Evolutionary conservation across 306 rosid species (phyloP).

Genomic region (Vigna hirtella): DNA sequence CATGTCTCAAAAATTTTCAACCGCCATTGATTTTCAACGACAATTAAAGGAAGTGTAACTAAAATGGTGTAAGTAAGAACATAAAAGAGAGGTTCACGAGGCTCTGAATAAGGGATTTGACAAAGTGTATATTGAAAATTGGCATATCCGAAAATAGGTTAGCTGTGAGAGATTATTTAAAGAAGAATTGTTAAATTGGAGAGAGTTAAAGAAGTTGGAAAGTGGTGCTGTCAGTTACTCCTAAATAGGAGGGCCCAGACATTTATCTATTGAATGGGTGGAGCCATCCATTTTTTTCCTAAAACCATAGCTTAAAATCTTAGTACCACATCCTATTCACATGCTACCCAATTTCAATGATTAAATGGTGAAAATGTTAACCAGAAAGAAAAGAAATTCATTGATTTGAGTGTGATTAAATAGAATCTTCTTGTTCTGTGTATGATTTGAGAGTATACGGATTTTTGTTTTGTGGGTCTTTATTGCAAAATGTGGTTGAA

Average conservation of each 20-base stretch:
- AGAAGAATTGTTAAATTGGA: neutral
- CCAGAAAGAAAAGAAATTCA: neutral
- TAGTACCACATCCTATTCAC: neutral
- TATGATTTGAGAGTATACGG: too few relatives aligned
- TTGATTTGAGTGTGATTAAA: neutral
- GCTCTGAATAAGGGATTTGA: neutral
- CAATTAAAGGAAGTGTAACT: neutral
- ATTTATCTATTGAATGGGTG: constrained; percentile 48
- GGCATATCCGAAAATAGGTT: neutral
- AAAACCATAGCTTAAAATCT: neutral
- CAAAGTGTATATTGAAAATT: neutral
- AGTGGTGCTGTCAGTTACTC: constrained; percentile 8
- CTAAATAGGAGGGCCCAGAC: constrained; percentile 31
- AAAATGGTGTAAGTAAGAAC: neutral
- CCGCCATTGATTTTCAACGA: too few relatives aligned
- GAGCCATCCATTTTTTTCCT: constrained; percentile 40
- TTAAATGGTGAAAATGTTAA: neutral
- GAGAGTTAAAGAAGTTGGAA: neutral
- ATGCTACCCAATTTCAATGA: neutral
- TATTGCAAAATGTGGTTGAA: neutral
- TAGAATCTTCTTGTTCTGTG: too few relatives aligned
- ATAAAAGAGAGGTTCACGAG: too few relatives aligned
- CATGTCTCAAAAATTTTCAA: too few relatives aligned
- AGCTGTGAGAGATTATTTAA: neutral
- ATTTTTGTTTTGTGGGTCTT: neutral